Evolutionary conservation across 768 basidiomycete genomes (phyloP).

Genomic region (Russula ochroleuca): DNA sequence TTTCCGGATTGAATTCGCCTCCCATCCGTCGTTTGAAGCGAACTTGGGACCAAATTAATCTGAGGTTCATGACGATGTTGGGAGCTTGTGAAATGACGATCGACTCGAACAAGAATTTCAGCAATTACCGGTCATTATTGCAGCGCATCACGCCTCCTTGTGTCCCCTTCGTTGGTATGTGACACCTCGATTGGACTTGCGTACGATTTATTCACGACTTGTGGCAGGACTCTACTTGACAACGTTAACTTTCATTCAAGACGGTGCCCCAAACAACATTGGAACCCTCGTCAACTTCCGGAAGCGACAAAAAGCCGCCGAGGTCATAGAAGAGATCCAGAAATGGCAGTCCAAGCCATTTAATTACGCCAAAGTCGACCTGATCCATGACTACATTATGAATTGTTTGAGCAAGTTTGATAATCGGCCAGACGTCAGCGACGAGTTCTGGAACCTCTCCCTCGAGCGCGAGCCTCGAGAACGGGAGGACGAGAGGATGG

Average conservation of each 20-base stretch:
- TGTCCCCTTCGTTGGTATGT: conserved; percentile 91
- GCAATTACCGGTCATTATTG: conserved; percentile 81
- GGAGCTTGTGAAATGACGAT: conserved; percentile 83
- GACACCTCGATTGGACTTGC: conserved; percentile 1
- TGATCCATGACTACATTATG: conserved; percentile 71
- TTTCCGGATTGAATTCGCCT: conserved; percentile 90
- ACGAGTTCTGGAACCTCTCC: conserved; percentile 81
- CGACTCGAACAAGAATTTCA: conserved; percentile 91
- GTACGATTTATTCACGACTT: not conserved
- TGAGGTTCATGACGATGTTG: conserved; percentile 68
- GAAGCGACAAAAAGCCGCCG: conserved; percentile 93
- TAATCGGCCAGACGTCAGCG: conserved; percentile 63
- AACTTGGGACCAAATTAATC: conserved; percentile 86
- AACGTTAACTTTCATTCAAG: conserved; percentile 95
- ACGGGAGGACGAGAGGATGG: conserved; percentile 96
- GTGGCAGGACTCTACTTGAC: conserved; percentile 87
- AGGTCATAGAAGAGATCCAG: conserved; percentile 94
- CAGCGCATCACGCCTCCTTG: conserved; percentile 85
- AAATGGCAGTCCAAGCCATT: conserved; percentile 91
- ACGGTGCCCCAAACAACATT: conserved; percentile 86
- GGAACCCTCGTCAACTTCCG: conserved; percentile 88
- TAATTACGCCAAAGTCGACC: conserved; percentile 67
- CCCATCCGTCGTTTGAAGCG: conserved; percentile 90
- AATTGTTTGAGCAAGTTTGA: conserved; percentile 69
- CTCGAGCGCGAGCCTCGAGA: conserved; percentile 89